Conservation (phyloP, 257 asterid species). For the Petunia secreta region DNA sequence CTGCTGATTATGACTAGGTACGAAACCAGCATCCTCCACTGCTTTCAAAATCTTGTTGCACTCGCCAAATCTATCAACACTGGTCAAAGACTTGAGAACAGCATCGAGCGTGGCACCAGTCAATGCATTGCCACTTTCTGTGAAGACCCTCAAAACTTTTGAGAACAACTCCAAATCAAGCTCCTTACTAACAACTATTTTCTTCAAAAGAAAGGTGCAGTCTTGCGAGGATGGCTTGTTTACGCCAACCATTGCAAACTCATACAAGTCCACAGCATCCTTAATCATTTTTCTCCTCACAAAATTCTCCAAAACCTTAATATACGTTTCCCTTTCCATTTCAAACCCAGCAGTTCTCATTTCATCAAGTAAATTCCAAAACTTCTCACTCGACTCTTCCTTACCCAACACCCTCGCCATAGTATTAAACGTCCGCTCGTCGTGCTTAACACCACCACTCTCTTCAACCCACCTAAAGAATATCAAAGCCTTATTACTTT, state of each 20-base stretch:
- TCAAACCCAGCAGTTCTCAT: slow-evolving; percentile 68
- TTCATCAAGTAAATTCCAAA: slow-evolving; percentile 77
- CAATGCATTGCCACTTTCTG: slow-evolving; percentile 57
- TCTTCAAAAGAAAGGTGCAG: slow-evolving; percentile 74
- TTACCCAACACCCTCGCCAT: slow-evolving; percentile 59
- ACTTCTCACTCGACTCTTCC: slow-evolving; percentile 55
- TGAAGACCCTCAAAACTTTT: slow-evolving; percentile 59
- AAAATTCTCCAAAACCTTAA: slow-evolving; percentile 45
- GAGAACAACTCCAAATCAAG: slow-evolving; percentile 64
- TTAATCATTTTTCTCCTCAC: slow-evolving; percentile 57
- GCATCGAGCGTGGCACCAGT: slow-evolving; percentile 56
- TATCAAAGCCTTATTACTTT: slow-evolving; percentile 64
- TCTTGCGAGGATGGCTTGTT: slow-evolving; percentile 66
- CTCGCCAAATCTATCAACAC: slow-evolving; percentile 71
- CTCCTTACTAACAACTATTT: slow-evolving; percentile 67
- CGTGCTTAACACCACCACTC: slow-evolving; percentile 59
- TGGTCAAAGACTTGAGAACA: slow-evolving; percentile 67
- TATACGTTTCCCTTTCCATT: slow-evolving; percentile 61
- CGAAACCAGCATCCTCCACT: slow-evolving; percentile 61
- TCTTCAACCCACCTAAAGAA: slow-evolving; percentile 92
- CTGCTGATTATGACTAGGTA: slow-evolving; percentile 43
- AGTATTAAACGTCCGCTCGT: slow-evolving; percentile 55
- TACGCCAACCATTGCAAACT: slow-evolving; percentile 64
- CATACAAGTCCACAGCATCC: slow-evolving; percentile 81
- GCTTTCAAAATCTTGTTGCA: slow-evolving; percentile 59